A percentile compares a stretch with the other conserved stretches of the same genome.
These are phyloP conservation scores for Orbilia oligospora DNA, from an alignment of 2,329 filamentous ascomycete species.

Conservation along the genomic window DNA sequence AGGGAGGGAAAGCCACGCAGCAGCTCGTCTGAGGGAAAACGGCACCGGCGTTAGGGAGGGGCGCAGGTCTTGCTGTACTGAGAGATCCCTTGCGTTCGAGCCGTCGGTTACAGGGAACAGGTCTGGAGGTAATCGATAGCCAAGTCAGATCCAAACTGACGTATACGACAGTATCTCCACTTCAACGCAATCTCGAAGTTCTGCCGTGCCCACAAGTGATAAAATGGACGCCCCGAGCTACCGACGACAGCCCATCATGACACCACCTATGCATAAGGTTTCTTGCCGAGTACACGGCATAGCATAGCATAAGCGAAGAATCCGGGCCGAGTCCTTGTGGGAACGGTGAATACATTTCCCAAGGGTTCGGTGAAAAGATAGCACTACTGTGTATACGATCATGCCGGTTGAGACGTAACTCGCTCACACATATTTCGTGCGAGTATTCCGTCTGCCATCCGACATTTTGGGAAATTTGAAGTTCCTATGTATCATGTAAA, in stretches of 20 bases:
- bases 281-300: conserved; percentile 41
- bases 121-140: conserved; percentile 16
- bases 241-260: conserved; percentile 41
- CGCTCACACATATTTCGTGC: neutral
- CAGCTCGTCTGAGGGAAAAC: neutral
- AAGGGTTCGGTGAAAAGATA: neutral
- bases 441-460: neutral
- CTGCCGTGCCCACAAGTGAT: conserved; percentile 35
- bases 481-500: conserved; percentile 16
- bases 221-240: neutral
- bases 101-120: conserved; percentile 28
- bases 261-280: conserved; percentile 54
- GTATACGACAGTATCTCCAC: conserved; percentile 1
- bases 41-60: conserved; percentile 4
- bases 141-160: conserved; percentile 25
- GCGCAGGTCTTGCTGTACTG: conserved; percentile 10
- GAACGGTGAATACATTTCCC: conserved; percentile 22
- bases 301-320: conserved; percentile 44
- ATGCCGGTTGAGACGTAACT: neutral
- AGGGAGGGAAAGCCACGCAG: neutral
- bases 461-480: conserved; percentile 3
- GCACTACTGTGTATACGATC: neutral
- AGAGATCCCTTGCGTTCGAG: conserved; percentile 17
- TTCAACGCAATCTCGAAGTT: conserved; percentile 37
- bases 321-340: conserved; percentile 34